phyloP scores from a whole-genome alignment of 1,139 yeast genomes.

The Saccharomycopsis hybrid region DNA sequence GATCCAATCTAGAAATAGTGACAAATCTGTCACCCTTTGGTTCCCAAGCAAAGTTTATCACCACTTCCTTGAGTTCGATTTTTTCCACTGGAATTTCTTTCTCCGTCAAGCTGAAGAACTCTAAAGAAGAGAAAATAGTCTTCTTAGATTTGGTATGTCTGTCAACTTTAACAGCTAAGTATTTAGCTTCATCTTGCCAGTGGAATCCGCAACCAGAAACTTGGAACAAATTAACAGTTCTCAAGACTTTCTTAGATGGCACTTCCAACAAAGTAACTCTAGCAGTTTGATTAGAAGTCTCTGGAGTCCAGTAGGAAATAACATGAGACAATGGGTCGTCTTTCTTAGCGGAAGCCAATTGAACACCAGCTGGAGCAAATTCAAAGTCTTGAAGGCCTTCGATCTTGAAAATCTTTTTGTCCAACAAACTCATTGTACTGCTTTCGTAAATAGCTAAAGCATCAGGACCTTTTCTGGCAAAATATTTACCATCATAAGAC shows the following conservation, averaged over 20 bases:
- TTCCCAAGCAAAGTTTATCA: constrained; percentile 91
- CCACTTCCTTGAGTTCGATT: constrained; percentile 86
- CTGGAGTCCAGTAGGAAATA: constrained; percentile 96
- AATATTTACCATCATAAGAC: constrained; percentile 89
- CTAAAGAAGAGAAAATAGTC: constrained; percentile 85
- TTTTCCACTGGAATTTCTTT: constrained; percentile 94
- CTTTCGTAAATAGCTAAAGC: constrained; percentile 83
- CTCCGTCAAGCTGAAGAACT: constrained; percentile 82
- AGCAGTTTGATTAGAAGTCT: constrained; percentile 85
- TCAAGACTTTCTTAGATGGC: constrained; percentile 73
- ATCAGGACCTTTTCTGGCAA: constrained; percentile 93
- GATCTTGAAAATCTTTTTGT: constrained; percentile 78
- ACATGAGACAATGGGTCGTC: constrained; percentile 46
- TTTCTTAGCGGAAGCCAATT: constrained; percentile 49
- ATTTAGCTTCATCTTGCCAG: constrained; percentile 90
- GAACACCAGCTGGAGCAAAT: constrained; percentile 88
- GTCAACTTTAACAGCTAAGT: constrained; percentile 89
- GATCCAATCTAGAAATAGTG: constrained; percentile 59
- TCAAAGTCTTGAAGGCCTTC: constrained; percentile 89
- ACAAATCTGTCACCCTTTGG: constrained; percentile 86
- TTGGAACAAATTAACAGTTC: constrained; percentile 92
- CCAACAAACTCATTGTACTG: constrained; percentile 69
- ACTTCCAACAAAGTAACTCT: constrained; percentile 89
- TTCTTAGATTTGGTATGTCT: constrained; percentile 95
- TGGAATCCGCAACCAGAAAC: constrained; percentile 86